A percentile compares a stretch with the other conserved stretches of the same genome.
phyloP scores from a whole-genome alignment of 2,329 filamentous ascomycete genomes.

The Botryotinia calthae region DNA sequence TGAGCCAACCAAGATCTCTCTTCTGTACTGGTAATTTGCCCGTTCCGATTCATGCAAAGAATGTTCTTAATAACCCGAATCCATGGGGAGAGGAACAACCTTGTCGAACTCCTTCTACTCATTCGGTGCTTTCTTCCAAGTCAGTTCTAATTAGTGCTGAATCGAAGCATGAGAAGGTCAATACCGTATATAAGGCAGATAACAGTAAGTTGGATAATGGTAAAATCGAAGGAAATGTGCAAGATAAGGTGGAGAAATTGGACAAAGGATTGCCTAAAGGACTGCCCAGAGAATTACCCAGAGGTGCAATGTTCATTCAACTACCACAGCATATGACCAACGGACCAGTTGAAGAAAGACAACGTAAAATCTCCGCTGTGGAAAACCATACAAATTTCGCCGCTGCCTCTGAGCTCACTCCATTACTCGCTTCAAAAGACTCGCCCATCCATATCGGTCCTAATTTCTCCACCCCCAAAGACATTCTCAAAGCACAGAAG shows the following conservation, averaged over 20 bases:
- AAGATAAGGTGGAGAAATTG: background rate
- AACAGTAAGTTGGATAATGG: background rate
- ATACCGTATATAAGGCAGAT: background rate
- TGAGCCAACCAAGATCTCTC: constrained; percentile 8
- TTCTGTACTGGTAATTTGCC: background rate
- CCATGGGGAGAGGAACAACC: background rate
- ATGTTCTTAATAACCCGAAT: background rate
- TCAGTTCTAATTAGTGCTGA: background rate
- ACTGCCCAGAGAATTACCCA: background rate
- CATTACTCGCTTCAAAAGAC: background rate
- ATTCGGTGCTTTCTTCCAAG: background rate
- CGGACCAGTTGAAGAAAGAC: background rate
- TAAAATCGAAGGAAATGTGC: background rate
- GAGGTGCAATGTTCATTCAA: constrained; percentile 5
- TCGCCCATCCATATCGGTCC: background rate
- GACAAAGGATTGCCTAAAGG: background rate
- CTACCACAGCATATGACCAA: background rate
- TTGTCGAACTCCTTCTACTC: constrained; percentile 1
- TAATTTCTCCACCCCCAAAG: background rate
- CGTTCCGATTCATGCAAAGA: background rate
- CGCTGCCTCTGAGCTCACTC: background rate
- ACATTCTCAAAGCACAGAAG: background rate
- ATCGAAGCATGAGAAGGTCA: background rate
- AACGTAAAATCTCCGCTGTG: background rate
- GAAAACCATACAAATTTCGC: background rate